Evolutionary conservation across 208 protist species (phyloP).

Genomic region (Giardia muris): DNA sequence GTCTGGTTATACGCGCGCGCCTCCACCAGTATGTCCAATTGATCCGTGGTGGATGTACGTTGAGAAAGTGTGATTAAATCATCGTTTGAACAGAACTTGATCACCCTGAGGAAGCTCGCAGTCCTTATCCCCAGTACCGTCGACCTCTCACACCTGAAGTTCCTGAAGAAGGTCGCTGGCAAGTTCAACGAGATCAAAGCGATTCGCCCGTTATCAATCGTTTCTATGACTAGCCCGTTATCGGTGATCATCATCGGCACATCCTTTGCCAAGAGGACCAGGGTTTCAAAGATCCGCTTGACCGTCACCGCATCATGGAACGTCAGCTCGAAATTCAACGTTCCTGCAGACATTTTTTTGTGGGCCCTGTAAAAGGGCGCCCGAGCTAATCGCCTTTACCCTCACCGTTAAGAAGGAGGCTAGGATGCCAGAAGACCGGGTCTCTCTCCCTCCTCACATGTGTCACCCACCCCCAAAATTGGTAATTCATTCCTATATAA

Average conservation of each 20-base stretch:
- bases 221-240: constrained; percentile 4
- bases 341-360: not conserved
- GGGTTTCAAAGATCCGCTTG: not conserved
- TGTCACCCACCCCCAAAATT: too few species aligned
- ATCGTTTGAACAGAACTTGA: constrained; percentile 19
- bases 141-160: constrained; percentile 7
- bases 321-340: not conserved
- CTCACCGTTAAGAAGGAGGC: too few species aligned
- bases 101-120: not conserved
- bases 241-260: not conserved
- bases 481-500: too few species aligned
- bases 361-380: too few species aligned
- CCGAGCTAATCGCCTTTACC: too few species aligned
- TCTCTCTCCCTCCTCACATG: too few species aligned
- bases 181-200: not conserved
- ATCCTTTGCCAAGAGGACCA: not conserved
- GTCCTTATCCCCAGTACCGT: not conserved
- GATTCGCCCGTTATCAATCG: constrained; percentile 23
- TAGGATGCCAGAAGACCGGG: too few species aligned
- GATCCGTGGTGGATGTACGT: not conserved
- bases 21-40: constrained; percentile 26
- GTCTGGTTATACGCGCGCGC: not conserved
- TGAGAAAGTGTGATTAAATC: constrained; percentile 11
- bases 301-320: not conserved
- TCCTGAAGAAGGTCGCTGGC: not conserved